These are phyloP conservation scores for Tylopilus sp. DNA, from an alignment of 768 basidiomycete species.

Conservation along the genomic window DNA sequence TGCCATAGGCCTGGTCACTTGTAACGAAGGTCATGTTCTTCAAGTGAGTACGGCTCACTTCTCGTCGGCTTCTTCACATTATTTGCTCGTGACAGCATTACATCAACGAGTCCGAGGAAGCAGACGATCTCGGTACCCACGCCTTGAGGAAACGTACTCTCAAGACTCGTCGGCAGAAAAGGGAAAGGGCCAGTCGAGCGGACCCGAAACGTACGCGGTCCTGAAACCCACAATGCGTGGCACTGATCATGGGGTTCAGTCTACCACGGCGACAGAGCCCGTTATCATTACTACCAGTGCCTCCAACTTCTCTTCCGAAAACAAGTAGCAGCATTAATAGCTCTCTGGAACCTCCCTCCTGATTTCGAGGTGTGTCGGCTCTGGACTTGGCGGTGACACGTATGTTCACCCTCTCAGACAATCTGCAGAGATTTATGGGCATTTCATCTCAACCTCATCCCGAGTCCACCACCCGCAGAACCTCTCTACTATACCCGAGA, in stretches of 20 bases:
- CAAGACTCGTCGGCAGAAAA: slow-evolving; percentile 55
- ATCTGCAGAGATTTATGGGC: slow-evolving; percentile 83
- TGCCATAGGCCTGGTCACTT: slow-evolving; percentile 75
- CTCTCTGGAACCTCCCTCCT: slow-evolving; percentile 66
- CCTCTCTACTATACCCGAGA: slow-evolving; percentile 49
- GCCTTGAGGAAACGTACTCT: slow-evolving; percentile 62
- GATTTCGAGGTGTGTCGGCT: slow-evolving; percentile 68
- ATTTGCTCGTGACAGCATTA: slow-evolving; percentile 54
- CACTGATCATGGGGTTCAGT: slow-evolving; percentile 43
- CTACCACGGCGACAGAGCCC: slow-evolving; percentile 77
- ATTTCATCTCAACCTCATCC: slow-evolving; percentile 61
- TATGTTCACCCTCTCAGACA: slow-evolving; percentile 39
- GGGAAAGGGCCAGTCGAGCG: slow-evolving; percentile 45
- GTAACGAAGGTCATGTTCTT: slow-evolving; percentile 88
- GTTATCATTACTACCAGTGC: slow-evolving; percentile 80
- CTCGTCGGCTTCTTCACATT: neutral
- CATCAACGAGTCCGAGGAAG: slow-evolving; percentile 72
- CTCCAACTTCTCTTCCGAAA: slow-evolving; percentile 77
- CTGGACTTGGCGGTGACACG: neutral
- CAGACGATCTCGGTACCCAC: slow-evolving; percentile 61
- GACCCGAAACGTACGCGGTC: slow-evolving; percentile 55
- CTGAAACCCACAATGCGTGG: neutral
- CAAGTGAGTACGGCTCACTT: slow-evolving; percentile 50
- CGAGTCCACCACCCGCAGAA: slow-evolving; percentile 58
- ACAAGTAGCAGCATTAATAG: slow-evolving; percentile 61